Percentiles rank a stretch among this genome's conserved stretches.
Evolutionary conservation across 2,329 filamentous ascomycete species (phyloP).

Genomic region (Alternaria tenuissima): DNA sequence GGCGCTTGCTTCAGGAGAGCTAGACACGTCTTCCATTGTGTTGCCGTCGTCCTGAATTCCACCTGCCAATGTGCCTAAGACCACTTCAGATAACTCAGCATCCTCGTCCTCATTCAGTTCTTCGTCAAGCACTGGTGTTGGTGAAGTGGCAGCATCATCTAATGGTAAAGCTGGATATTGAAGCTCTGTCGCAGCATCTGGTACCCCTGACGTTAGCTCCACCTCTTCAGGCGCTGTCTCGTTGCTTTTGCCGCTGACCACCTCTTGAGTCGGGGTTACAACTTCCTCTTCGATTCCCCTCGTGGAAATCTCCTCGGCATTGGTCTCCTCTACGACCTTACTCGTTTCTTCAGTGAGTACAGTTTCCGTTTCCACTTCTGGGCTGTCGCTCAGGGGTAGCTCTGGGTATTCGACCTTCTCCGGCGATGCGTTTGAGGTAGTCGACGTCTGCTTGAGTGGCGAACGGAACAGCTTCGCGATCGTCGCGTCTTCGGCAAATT

Average conservation of each 20-base stretch:
- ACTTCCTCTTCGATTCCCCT: background rate
- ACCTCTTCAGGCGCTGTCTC: background rate
- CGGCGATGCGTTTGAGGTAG: constrained; percentile 2
- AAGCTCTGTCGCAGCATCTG: constrained; percentile 4
- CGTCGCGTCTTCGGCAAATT: constrained; percentile 28
- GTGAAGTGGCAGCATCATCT: background rate
- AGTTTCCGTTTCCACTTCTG: background rate
- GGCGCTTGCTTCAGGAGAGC: background rate
- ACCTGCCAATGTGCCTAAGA: background rate
- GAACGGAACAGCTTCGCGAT: constrained; percentile 34
- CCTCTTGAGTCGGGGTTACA: background rate
- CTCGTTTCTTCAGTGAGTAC: background rate
- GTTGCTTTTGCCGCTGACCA: background rate
- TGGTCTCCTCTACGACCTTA: background rate
- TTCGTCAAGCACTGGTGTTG: constrained; percentile 2
- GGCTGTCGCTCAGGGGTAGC: constrained; percentile 17
- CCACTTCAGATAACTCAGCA: constrained; percentile 7
- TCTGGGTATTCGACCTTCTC: constrained; percentile 28
- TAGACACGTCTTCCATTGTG: background rate
- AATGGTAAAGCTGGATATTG: constrained; percentile 23
- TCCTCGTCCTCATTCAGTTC: constrained; percentile 6
- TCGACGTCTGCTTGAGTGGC: constrained; percentile 17
- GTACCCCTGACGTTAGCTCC: background rate
- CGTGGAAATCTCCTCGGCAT: background rate
- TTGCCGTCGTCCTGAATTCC: background rate